Conservation (phyloP, 495 filamentous ascomycete genomes). For the Neurospora sp. region DNA sequence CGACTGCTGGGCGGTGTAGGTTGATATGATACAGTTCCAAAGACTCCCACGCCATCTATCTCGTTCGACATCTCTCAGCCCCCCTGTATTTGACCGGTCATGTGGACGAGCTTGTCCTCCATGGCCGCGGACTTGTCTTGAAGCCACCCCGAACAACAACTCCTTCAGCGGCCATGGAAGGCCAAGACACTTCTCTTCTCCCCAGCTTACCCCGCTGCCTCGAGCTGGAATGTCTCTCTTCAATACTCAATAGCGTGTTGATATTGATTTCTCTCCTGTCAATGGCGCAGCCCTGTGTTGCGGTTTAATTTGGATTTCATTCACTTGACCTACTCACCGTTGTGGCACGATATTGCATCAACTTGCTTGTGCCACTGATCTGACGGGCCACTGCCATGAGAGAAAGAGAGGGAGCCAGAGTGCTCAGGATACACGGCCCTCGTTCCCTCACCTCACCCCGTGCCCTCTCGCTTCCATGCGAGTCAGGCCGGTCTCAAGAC, state of each 20-base stretch:
- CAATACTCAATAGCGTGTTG: background rate
- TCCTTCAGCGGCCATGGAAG: background rate
- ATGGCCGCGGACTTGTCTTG: background rate
- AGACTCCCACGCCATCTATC: background rate
- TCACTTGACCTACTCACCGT: background rate
- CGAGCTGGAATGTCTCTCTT: background rate
- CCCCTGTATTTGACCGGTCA: background rate
- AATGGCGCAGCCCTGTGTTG: background rate
- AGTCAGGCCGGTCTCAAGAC: background rate
- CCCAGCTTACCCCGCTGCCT: background rate
- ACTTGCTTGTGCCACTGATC: background rate
- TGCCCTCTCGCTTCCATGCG: background rate
- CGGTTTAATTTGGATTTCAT: background rate
- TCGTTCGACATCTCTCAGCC: background rate
- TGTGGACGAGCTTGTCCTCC: background rate
- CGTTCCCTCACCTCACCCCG: background rate
- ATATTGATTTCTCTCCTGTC: background rate
- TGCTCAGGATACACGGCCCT: background rate
- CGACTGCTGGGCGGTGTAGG: background rate
- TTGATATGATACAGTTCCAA: background rate
- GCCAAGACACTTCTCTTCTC: background rate
- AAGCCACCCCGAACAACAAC: background rate
- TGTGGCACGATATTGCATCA: background rate
- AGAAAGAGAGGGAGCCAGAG: background rate
- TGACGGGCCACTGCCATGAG: background rate